A percentile compares a stretch with the other conserved stretches of the same genome.
These are phyloP conservation scores for Lathyrus aphaca DNA, from an alignment of 306 rosid genomes.

Conservation along the genomic window DNA sequence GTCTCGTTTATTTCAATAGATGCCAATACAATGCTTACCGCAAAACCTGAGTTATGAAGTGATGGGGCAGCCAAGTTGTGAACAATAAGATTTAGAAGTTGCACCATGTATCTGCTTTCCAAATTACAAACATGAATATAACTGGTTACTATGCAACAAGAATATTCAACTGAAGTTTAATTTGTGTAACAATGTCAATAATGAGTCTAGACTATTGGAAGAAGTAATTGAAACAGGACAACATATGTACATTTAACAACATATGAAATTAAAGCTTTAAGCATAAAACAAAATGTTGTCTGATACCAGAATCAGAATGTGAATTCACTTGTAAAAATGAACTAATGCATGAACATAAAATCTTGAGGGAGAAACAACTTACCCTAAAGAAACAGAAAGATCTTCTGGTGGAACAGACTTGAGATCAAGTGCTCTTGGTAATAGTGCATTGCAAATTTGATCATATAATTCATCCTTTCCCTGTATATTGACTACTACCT, in stretches of 20 bases:
- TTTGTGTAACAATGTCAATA: slow-evolving; percentile 16
- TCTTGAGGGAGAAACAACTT: slow-evolving; percentile 36
- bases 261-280: slow-evolving; percentile 34
- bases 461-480: slow-evolving; percentile 77
- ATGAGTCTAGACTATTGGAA: background rate
- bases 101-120: slow-evolving; percentile 88
- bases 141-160: slow-evolving; percentile 37
- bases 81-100: slow-evolving; percentile 85
- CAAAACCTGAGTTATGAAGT: slow-evolving; percentile 97
- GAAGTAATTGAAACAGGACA: slow-evolving; percentile 30
- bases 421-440: slow-evolving; percentile 92
- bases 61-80: slow-evolving; percentile 92
- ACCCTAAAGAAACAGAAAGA: slow-evolving; percentile 97
- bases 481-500: slow-evolving; percentile 56
- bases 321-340: slow-evolving; percentile 31
- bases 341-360: background rate
- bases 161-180: slow-evolving; percentile 26
- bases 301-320: background rate
- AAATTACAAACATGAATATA: slow-evolving; percentile 42
- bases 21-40: slow-evolving; percentile 60
- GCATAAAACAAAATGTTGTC: slow-evolving; percentile 9
- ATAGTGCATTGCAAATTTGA: slow-evolving; percentile 88
- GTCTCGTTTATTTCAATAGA: background rate
- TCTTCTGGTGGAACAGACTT: slow-evolving; percentile 92
- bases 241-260: slow-evolving; percentile 9